Evolutionary conservation across 495 filamentous ascomycete species (phyloP).

Genomic region (Barbatosphaeria neglecta): DNA sequence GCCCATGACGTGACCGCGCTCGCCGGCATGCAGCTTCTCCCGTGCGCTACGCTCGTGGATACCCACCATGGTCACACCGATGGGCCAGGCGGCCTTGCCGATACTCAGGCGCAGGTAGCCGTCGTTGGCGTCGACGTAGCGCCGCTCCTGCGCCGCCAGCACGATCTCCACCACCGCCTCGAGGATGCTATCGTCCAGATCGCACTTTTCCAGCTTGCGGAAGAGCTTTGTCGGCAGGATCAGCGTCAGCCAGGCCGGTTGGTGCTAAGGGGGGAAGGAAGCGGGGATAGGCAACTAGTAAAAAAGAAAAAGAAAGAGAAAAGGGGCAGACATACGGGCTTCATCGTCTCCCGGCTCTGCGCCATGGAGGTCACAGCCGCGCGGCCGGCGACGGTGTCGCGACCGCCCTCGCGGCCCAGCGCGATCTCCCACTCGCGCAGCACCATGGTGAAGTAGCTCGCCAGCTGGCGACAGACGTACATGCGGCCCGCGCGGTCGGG

Average conservation of each 20-base stretch:
- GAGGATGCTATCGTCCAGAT: slow-evolving; percentile 67
- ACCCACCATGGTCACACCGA: slow-evolving; percentile 98
- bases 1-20: slow-evolving; percentile 91
- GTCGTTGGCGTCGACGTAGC: slow-evolving; percentile 95
- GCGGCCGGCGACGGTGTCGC: slow-evolving; percentile 64
- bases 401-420: slow-evolving; percentile 57
- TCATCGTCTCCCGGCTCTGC: slow-evolving; percentile 74
- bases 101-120: slow-evolving; percentile 87
- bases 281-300: background rate
- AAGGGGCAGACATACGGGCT: slow-evolving; percentile 34
- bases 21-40: slow-evolving; percentile 87
- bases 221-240: slow-evolving; percentile 52
- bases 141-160: slow-evolving; percentile 69
- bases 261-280: background rate
- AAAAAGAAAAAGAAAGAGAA: background rate
- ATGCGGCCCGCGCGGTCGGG: slow-evolving; percentile 42
- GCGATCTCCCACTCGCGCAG: slow-evolving; percentile 77
- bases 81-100: slow-evolving; percentile 98
- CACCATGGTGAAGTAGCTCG: slow-evolving; percentile 88
- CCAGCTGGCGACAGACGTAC: slow-evolving; percentile 75
- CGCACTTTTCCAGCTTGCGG: slow-evolving; percentile 68
- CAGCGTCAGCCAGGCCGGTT: too few relatives aligned
- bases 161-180: slow-evolving; percentile 91
- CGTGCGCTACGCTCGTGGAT: slow-evolving; percentile 93
- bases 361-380: slow-evolving; percentile 68